phyloP scores from a whole-genome alignment of 106 monocot genomes.

The Cymbidium sinense region DNA sequence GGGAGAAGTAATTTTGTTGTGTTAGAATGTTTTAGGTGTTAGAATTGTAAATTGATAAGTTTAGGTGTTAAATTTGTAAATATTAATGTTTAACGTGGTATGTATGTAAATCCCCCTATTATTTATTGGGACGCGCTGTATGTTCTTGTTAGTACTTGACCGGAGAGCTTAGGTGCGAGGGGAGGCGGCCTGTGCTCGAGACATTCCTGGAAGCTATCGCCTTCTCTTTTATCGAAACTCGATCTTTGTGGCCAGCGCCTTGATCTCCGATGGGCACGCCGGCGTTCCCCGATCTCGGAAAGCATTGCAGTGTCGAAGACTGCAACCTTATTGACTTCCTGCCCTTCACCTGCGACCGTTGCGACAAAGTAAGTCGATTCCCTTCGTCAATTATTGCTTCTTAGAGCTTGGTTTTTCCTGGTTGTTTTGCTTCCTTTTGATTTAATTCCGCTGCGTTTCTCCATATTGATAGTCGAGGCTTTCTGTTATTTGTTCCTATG shows the following conservation, averaged over 20 bases:
- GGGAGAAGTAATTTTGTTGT: too few species aligned
- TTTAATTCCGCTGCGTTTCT: not conserved
- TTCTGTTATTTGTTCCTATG: not conserved
- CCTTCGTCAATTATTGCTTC: not conserved
- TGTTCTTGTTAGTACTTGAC: not conserved
- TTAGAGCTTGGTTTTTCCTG: not conserved
- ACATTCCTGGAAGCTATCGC: not conserved
- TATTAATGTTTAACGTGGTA: too few species aligned
- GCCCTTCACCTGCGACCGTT: conserved; percentile 50
- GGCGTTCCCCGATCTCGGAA: conserved; percentile 76
- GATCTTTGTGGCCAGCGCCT: not conserved
- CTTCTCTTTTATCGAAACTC: not conserved
- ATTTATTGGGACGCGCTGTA: not conserved
- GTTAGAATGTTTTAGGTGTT: too few species aligned
- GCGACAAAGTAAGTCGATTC: conserved; percentile 48
- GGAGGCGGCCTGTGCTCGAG: not conserved
- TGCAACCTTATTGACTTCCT: conserved; percentile 84
- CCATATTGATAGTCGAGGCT: too few species aligned
- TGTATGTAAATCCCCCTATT: too few species aligned
- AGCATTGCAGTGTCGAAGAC: conserved; percentile 87
- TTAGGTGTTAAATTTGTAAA: too few species aligned
- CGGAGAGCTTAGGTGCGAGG: not conserved
- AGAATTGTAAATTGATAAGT: too few species aligned
- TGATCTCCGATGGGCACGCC: conserved; percentile 68
- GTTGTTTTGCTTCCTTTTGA: not conserved